These are phyloP conservation scores for Henckelia pumila DNA, from an alignment of 257 asterid genomes.

Conservation along the genomic window DNA sequence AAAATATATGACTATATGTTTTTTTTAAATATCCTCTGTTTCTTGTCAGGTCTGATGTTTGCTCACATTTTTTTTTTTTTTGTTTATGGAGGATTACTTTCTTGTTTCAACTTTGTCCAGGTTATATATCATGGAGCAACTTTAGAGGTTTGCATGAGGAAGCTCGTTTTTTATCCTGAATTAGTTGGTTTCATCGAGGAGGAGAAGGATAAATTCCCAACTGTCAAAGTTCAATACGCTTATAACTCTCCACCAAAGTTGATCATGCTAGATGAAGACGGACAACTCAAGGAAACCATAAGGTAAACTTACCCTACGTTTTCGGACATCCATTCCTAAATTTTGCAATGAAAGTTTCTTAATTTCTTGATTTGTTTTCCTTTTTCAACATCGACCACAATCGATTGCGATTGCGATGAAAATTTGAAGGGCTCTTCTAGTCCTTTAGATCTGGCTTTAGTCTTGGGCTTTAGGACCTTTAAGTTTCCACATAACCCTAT, in stretches of 20 bases:
- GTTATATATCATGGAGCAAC: conserved; percentile 73
- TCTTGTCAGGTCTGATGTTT: neutral
- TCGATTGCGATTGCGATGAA: neutral
- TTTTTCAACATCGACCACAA: neutral
- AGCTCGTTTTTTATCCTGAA: conserved; percentile 90
- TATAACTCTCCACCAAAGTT: conserved; percentile 89
- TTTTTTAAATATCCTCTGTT: neutral
- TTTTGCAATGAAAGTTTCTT: conserved; percentile 10
- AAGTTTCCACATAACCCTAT: too few species aligned
- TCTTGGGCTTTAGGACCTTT: too few species aligned
- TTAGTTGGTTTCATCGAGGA: conserved; percentile 87
- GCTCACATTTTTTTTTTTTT: neutral
- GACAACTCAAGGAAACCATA: conserved; percentile 74
- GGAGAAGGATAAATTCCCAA: conserved; percentile 81
- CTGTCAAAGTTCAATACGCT: conserved; percentile 66
- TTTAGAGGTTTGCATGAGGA: conserved; percentile 96
- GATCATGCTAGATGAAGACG: conserved; percentile 77
- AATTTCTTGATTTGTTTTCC: neutral
- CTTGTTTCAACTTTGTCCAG: conserved; percentile 35
- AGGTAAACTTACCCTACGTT: conserved; percentile 42
- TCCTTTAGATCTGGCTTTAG: too few species aligned
- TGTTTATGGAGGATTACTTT: neutral
- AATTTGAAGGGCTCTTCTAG: neutral
- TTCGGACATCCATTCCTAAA: neutral
- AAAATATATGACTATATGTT: neutral